phyloP scores from a whole-genome alignment of 2,329 filamentous ascomycete species.

The Penicillium sp. region DNA sequence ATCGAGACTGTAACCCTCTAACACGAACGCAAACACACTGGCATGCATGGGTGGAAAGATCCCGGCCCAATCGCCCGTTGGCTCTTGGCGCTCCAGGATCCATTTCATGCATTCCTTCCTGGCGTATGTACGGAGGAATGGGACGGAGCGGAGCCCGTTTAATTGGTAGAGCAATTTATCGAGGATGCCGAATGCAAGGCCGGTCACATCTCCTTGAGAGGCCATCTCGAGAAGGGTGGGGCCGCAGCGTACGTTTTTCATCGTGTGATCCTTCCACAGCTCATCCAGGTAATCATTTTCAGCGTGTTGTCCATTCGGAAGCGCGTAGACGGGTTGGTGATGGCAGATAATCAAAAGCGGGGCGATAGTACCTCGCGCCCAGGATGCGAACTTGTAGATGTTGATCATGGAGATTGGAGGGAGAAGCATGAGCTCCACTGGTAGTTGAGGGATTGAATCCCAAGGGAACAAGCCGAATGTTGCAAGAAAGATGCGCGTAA shows the following conservation, averaged over 20 bases:
- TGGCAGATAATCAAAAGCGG: conserved; percentile 24
- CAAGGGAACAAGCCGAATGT: conserved; percentile 38
- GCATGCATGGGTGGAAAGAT: conserved; percentile 31
- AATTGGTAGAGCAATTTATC: conserved; percentile 20
- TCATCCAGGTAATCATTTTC: conserved; percentile 33
- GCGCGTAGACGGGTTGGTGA: conserved; percentile 29
- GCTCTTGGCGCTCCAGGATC: conserved; percentile 34
- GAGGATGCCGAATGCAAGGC: conserved; percentile 6
- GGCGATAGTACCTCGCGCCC: conserved; percentile 14
- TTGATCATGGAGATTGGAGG: conserved; percentile 28
- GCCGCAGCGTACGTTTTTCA: conserved; percentile 22
- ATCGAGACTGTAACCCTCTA: conserved; percentile 30
- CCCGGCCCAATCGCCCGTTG: conserved; percentile 31
- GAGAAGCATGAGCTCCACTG: conserved; percentile 35
- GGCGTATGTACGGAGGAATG: conserved; percentile 1
- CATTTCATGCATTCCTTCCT: conserved; percentile 25
- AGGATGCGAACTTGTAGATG: conserved; percentile 31
- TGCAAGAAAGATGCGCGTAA: conserved; percentile 33
- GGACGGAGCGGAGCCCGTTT: conserved; percentile 15
- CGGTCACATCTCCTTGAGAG: background rate
- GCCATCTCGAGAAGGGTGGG: background rate
- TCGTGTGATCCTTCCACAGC: conserved; percentile 27
- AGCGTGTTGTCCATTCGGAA: conserved; percentile 23
- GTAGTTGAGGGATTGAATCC: conserved; percentile 32
- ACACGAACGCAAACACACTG: conserved; percentile 26